phyloP scores from a whole-genome alignment of 2,329 filamentous ascomycete species.

The Lecanicillium sp. region DNA sequence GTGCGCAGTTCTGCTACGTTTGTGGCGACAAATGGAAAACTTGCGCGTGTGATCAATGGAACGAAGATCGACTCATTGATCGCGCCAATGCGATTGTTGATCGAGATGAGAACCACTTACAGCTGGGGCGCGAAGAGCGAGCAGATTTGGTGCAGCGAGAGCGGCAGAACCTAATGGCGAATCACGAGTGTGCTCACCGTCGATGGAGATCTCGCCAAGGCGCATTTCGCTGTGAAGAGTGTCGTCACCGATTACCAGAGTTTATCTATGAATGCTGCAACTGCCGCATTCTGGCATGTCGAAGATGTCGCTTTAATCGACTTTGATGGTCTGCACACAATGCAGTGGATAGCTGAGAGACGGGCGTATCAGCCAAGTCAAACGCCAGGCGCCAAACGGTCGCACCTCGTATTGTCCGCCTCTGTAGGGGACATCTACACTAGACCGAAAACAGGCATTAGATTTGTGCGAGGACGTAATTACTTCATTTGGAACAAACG shows the following conservation, averaged over 20 bases:
- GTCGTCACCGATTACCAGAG: slow-evolving; percentile 23
- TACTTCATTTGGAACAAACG: too few relatives aligned
- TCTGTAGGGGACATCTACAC: too few relatives aligned
- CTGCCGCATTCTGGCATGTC: slow-evolving; percentile 37
- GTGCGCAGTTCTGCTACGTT: slow-evolving; percentile 38
- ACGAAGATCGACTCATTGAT: slow-evolving; percentile 22
- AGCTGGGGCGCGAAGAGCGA: neutral
- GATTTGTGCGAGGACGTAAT: too few relatives aligned
- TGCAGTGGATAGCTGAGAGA: too few relatives aligned
- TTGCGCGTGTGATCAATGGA: slow-evolving; percentile 29
- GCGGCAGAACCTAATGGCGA: slow-evolving; percentile 9
- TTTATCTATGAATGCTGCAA: slow-evolving; percentile 40
- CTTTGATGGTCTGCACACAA: slow-evolving; percentile 17
- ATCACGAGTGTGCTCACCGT: slow-evolving; percentile 32
- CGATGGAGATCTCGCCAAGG: slow-evolving; percentile 28
- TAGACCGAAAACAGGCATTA: too few relatives aligned
- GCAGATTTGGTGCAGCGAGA: neutral
- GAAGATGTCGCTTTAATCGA: slow-evolving; percentile 37
- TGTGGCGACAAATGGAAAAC: slow-evolving; percentile 36
- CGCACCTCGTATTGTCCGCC: too few relatives aligned
- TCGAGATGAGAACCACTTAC: slow-evolving; percentile 7
- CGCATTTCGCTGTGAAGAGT: slow-evolving; percentile 33
- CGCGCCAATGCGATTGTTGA: slow-evolving; percentile 25
- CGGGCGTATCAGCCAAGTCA: too few relatives aligned
- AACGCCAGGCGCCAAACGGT: too few relatives aligned